Evolutionary conservation across 208 protist genomes (phyloP), one percentile per base, ranked within the genome.

Genomic region (Crithidia sp.): DNA sequence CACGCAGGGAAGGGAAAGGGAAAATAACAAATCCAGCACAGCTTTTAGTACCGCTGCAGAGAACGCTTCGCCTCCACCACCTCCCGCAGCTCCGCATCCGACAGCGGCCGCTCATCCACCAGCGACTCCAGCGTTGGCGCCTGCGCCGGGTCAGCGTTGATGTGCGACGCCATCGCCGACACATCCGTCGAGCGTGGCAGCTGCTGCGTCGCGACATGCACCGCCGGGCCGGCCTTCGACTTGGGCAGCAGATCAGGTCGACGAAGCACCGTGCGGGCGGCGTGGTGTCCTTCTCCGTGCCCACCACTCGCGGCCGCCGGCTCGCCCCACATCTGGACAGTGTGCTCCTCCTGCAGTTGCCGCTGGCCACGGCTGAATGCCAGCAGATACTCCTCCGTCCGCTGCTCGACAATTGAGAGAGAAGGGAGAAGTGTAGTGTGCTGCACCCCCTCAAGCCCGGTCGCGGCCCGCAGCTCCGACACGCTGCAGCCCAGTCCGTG

Each of bases 351-450:
- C 0, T 75, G 63, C 12, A 58, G 67, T 45, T 71, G 62, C 17
- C 71, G 72, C 63, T 79, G 45, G 5, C 37, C 62, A 41, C 69
- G 69, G 4, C 80, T 57, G 61, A 73, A 93, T 0, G 79, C 77
- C 4, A 90, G 36, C 43, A 97, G 71, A 66, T 92, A 94, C 77
- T 95, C 92, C 71, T 95, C 87, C 16, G 84, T 41, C 19, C 90
- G 79, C 40, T 94, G 88, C 52, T 96, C 90, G 36, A 96, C 74
- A 9, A 91, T 40, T 9, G 81, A 79, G 8, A 98, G 82, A 16
- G 71, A 87, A 7, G 62, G 19, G 16, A 75, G 50, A 14, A 86
- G 40, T 7, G 69, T 90, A 8, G 65, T 69, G 17, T 57, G 79
- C 36, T 81, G 77, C 1, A 91, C 77, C 0, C 47, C 62, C 14